Conservation (phyloP, 441 rosid genomes). For the Omphalea diandra region DNA sequence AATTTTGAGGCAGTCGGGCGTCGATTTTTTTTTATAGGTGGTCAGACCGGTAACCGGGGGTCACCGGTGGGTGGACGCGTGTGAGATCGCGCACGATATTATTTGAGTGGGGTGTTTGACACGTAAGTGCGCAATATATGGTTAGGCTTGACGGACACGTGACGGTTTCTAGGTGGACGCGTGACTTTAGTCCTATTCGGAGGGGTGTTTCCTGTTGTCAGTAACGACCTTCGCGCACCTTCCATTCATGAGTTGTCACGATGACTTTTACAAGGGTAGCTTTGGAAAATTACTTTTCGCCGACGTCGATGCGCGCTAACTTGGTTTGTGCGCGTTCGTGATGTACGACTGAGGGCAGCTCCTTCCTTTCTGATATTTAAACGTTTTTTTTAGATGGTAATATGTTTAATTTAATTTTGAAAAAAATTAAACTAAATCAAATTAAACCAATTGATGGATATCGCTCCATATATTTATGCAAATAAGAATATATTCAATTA, state of each 20-base stretch:
- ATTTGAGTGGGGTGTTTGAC: conserved; percentile 24
- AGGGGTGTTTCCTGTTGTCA: conserved; percentile 6
- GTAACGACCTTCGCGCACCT: conserved; percentile 20
- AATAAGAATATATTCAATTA: no score
- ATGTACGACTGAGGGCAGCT: not conserved
- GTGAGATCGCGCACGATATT: conserved; percentile 30
- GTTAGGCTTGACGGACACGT: conserved; percentile 33
- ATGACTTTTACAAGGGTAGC: conserved; percentile 12
- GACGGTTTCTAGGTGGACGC: conserved; percentile 37
- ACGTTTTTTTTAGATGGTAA: no score
- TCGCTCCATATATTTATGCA: no score
- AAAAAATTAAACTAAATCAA: no score
- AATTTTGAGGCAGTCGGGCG: not conserved
- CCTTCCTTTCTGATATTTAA: no score
- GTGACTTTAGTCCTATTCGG: conserved; percentile 20
- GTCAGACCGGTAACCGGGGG: conserved; percentile 34
- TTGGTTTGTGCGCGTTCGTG: not conserved
- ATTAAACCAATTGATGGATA: no score
- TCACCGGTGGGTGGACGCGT: conserved; percentile 37
- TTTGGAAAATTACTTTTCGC: not conserved
- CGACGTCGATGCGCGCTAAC: not conserved
- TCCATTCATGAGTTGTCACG: conserved; percentile 21
- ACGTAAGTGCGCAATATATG: conserved; percentile 17
- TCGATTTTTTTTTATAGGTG: conserved; percentile 15
- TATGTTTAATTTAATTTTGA: no score